Evolutionary conservation across 2,329 filamentous ascomycete species (phyloP).

Genomic region (Endoconidiophora laricicola): DNA sequence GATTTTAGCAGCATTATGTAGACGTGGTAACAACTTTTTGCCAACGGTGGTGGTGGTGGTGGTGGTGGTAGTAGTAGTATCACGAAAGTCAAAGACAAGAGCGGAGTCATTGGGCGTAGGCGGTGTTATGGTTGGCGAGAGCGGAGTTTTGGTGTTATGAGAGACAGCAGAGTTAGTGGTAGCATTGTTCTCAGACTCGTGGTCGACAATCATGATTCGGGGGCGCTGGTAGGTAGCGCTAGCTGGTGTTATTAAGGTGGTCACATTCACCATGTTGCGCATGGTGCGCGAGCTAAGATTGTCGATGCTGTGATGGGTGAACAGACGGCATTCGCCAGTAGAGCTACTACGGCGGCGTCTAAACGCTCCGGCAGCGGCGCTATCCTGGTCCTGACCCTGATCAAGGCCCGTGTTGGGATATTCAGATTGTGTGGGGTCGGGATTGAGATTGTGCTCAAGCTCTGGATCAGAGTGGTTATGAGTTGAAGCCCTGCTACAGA

Average conservation of each 20-base stretch:
- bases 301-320: background rate
- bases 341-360: background rate
- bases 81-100: no score
- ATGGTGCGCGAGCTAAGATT: background rate
- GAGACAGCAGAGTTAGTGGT: background rate
- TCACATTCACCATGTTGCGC: constrained; percentile 4
- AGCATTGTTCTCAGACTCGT: background rate
- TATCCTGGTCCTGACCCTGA: background rate
- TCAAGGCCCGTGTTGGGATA: background rate
- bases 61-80: no score
- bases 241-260: constrained; percentile 1
- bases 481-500: no score
- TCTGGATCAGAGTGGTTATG: no score
- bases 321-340: background rate
- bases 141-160: background rate
- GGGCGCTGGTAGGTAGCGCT: background rate
- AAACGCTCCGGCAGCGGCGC: background rate
- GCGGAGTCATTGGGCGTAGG: constrained; percentile 7
- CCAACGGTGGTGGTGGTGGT: background rate
- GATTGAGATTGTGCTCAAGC: background rate
- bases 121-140: constrained; percentile 10
- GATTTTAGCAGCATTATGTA: background rate
- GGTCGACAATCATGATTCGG: constrained; percentile 6
- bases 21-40: background rate
- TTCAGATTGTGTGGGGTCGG: background rate